phyloP scores from a whole-genome alignment of 352 stramenopile species.

The Globisporangium recalcitrans region DNA sequence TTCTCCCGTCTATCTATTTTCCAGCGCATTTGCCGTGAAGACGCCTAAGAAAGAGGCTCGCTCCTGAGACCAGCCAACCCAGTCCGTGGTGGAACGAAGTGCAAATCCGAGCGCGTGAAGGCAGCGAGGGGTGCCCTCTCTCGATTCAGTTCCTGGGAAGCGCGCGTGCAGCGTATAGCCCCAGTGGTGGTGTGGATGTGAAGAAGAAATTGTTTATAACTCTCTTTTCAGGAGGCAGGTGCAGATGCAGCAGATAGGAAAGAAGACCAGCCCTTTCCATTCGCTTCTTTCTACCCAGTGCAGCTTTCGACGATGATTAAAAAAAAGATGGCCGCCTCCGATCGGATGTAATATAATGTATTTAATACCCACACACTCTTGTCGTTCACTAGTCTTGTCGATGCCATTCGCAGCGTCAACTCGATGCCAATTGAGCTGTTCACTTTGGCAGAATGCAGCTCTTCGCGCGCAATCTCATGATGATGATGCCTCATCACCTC shows the following conservation, averaged over 20 bases:
- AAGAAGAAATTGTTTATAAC: conserved; percentile 12
- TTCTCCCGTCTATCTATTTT: conserved; percentile 79
- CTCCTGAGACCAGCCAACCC: background rate
- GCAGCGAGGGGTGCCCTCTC: background rate
- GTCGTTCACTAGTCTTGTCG: background rate
- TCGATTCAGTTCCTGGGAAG: background rate
- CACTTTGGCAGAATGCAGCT: background rate
- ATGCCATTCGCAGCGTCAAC: background rate
- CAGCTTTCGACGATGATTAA: conserved; percentile 8
- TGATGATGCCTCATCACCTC: background rate
- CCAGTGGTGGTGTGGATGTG: background rate
- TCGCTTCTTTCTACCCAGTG: background rate
- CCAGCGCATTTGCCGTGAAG: conserved; percentile 77
- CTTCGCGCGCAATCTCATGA: background rate
- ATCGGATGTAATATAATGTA: conserved; percentile 18
- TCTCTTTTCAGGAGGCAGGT: background rate
- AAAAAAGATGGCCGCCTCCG: background rate
- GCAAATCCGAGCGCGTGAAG: background rate
- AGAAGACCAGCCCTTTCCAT: background rate
- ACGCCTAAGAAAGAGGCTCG: conserved; percentile 22
- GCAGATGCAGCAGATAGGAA: background rate
- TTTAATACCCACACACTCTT: background rate
- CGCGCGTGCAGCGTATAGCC: background rate
- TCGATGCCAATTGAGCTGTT: background rate
- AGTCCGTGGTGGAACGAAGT: background rate